Conservation (phyloP, 2,329 filamentous ascomycete species). For the Venturia pyrina region DNA sequence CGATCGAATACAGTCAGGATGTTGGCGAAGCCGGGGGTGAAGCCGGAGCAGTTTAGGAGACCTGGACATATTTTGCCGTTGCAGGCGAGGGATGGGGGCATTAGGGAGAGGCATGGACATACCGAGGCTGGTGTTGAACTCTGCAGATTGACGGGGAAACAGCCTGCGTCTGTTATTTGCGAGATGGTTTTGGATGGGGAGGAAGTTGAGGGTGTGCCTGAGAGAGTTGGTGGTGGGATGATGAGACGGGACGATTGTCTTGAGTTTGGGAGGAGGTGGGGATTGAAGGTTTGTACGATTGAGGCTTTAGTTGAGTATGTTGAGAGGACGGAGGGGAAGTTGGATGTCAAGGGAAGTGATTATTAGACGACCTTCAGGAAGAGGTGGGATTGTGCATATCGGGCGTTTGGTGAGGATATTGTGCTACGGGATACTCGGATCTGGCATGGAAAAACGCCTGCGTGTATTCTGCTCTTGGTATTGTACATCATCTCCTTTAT, state of each 20-base stretch:
- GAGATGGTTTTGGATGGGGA: conserved; percentile 85
- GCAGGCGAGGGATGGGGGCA: conserved; percentile 67
- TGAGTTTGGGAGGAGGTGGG: conserved; percentile 77
- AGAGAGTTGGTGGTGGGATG: conserved; percentile 68
- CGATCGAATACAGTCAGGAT: conserved; percentile 69
- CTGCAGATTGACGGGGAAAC: conserved; percentile 72
- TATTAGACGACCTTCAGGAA: conserved; percentile 13
- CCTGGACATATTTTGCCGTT: conserved; percentile 89
- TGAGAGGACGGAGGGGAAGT: conserved; percentile 58
- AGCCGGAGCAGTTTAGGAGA: conserved; percentile 56
- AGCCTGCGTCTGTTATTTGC: conserved; percentile 70
- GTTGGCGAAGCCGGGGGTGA: conserved; percentile 57
- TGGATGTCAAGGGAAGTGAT: conserved; percentile 17
- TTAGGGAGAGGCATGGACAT: conserved; percentile 70
- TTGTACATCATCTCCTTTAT: background rate
- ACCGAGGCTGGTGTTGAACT: conserved; percentile 92
- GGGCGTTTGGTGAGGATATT: background rate
- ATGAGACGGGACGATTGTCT: conserved; percentile 83
- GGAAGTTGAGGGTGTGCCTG: conserved; percentile 56
- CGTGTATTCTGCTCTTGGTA: background rate
- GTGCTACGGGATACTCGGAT: background rate
- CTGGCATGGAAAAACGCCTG: background rate
- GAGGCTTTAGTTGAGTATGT: conserved; percentile 76
- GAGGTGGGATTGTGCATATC: background rate
- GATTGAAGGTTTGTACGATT: conserved; percentile 90